Evolutionary conservation across 768 basidiomycete genomes (phyloP), one percentile per base, ranked within the genome.

Genomic region (Boletus vermiculosoides): DNA sequence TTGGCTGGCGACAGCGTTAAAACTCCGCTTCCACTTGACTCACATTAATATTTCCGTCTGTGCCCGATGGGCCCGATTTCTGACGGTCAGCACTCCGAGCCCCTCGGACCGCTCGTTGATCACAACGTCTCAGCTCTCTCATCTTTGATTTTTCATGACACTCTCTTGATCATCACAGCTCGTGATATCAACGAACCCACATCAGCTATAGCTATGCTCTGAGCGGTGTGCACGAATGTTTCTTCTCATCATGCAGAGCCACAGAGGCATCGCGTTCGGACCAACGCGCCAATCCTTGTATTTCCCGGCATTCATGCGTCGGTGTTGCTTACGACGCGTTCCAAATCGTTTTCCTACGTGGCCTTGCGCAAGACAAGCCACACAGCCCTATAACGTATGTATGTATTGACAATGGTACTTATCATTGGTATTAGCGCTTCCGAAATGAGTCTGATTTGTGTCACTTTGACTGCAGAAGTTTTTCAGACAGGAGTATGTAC

Each of bases 401-500:
- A 8, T 25, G 36, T 28, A n/a, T 49, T 34, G 36, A 20, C 12
- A 40, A 33, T 22, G 30, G 31, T 44, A 20, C n/a, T 9, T 33
- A n/a, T 33, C 36, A 18, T 50, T 22, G 5, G 9, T 22, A 25
- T 18, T 11, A 7, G 37, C 8, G 22, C 39, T 18, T 28, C 25
- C 6, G 22, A 9, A 23, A 46, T 63, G 55, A 48, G 45, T 47
- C 45, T n/a, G 36, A 41, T 25, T n/a, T 12, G 18, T 15, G 31
- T 50, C 63, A 57, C 9, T 33, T 23, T 60, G 52, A 34, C 59
- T 16, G 53, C 5, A 23, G 39, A 10, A 40, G 45, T 9, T 13
- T 46, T 28, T 9, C 25, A 13, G 15, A 22, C 18, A 33, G 39
- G 39, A 30, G 22, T 15, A 18, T 7, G 8, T n/a, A 4, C 45